Conservation (phyloP, 257 asterid genomes). For the Solanum tacnaense region DNA sequence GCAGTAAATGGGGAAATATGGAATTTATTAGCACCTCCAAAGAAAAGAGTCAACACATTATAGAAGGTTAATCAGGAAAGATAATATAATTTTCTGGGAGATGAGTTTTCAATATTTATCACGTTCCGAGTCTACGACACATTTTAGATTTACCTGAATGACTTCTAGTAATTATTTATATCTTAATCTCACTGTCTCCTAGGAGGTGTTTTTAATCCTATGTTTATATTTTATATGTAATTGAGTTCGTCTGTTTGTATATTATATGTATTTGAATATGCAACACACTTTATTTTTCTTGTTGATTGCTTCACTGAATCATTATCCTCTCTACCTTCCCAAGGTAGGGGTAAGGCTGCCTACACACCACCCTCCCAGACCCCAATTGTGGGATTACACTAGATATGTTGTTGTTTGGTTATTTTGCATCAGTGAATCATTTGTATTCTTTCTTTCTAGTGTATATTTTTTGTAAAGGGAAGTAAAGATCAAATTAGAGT, state of each 20-base stretch:
- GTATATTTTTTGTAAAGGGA: conserved; percentile 22
- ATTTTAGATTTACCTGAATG: not conserved
- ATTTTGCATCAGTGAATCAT: not conserved
- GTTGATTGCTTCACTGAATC: not conserved
- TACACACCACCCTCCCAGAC: not conserved
- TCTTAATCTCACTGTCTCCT: not conserved
- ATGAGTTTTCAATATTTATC: not conserved
- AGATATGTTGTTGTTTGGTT: not conserved
- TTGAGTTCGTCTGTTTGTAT: not conserved
- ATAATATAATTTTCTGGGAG: not conserved
- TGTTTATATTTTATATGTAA: not conserved
- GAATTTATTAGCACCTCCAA: not conserved
- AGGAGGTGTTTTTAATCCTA: not conserved
- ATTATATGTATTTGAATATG: not conserved
- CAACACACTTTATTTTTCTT: not conserved
- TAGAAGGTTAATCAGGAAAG: not conserved
- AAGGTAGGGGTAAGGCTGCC: not conserved
- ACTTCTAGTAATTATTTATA: not conserved
- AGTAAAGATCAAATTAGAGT: conserved; percentile 42
- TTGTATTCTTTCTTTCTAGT: not conserved
- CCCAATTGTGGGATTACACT: not conserved
- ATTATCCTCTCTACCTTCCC: not conserved
- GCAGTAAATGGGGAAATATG: not conserved
- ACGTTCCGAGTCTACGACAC: not conserved
- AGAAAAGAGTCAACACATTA: not conserved